Base-by-base conservation (phyloP, 2,329 filamentous ascomycete species). In the Diaporthe sp. region DNA sequence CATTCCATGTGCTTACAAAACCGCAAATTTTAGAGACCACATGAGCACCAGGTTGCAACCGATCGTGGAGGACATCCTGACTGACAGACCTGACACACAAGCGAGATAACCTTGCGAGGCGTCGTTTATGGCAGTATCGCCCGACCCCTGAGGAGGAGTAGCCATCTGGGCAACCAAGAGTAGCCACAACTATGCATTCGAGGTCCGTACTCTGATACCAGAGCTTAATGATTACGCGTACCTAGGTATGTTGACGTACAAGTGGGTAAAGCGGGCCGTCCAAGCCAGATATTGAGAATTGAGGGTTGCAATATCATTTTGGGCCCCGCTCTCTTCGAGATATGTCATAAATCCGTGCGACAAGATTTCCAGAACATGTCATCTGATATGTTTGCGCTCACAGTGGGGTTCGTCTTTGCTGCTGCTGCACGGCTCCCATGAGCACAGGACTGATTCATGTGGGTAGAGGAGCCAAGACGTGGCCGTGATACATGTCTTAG, bases 401-500 rank as follows among this genome's bases (percentile, higher is more conserved):
- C 2, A 10, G 45, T 67, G 64, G n/a, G 45, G 22, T 13, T 38
- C 8, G 61, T 38, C 13, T 5, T 13, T 38, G 61, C 30, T 22
- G 61, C 30, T 22, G 28, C 40, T 22, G 55, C 19, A 35, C 28
- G 54, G 55, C 30, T 61, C n/a, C 4, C 19, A 35, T 61, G 15
- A 33, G 50, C 17, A 35, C 38, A 70, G 30, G 30, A 78, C 79
- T 42, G 42, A 38, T 38, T 50, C 30, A n/a, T 22, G 19, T 22
- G 17, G 13, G 25, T 13, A n/a, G 45, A 38, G 33, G 8, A 38
- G 22, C 33, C 47, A 50, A 52, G 45, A 8, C 64, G 9, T 25
- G 13, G 30, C 13, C 15, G 38, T 38, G 22, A 30, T 25, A 47
- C 60, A 64, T 47, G 38, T 64, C 40, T 47, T 22, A 25, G 45